phyloP scores from a whole-genome alignment of 2,329 filamentous ascomycete genomes.

The Verruconis gallopava region DNA sequence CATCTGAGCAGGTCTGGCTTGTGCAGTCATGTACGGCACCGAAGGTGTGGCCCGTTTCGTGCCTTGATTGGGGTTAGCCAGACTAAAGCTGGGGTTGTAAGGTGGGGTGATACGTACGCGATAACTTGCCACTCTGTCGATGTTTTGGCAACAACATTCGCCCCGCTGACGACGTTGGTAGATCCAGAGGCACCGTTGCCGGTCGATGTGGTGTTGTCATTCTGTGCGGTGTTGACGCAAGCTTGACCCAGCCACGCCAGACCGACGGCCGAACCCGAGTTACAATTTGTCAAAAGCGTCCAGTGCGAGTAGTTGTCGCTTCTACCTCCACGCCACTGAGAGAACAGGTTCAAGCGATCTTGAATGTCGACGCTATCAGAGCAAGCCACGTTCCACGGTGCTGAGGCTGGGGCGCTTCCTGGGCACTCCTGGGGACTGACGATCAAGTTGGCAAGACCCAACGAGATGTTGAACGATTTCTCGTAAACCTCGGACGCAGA shows the following conservation, averaged over 20 bases:
- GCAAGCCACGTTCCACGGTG: slow-evolving; percentile 78
- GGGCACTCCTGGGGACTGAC: slow-evolving; percentile 67
- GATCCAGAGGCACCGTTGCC: slow-evolving; percentile 24
- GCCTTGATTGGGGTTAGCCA: slow-evolving; percentile 24
- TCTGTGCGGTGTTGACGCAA: slow-evolving; percentile 49
- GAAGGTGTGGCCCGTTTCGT: slow-evolving; percentile 89
- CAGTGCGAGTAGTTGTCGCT: slow-evolving; percentile 81
- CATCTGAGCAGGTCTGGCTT: slow-evolving; percentile 49
- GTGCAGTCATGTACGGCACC: slow-evolving; percentile 93
- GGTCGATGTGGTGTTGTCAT: slow-evolving; percentile 27
- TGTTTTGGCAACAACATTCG: slow-evolving; percentile 81
- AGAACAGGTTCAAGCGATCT: slow-evolving; percentile 75
- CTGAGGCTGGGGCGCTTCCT: slow-evolving; percentile 47
- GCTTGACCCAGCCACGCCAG: slow-evolving; percentile 87
- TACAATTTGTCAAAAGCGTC: slow-evolving; percentile 74
- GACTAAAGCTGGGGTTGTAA: neutral
- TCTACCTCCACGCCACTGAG: slow-evolving; percentile 68
- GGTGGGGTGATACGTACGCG: slow-evolving; percentile 34
- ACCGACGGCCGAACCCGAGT: slow-evolving; percentile 73
- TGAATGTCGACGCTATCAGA: slow-evolving; percentile 49
- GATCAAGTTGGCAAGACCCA: slow-evolving; percentile 77
- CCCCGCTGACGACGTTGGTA: slow-evolving; percentile 62
- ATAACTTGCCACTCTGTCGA: slow-evolving; percentile 88
- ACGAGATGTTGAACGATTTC: slow-evolving; percentile 82
- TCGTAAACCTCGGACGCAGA: slow-evolving; percentile 80